Evolutionary conservation across 2,329 filamentous ascomycete genomes (phyloP).

Genomic region (Hymenotorrendiella dingleyae): DNA sequence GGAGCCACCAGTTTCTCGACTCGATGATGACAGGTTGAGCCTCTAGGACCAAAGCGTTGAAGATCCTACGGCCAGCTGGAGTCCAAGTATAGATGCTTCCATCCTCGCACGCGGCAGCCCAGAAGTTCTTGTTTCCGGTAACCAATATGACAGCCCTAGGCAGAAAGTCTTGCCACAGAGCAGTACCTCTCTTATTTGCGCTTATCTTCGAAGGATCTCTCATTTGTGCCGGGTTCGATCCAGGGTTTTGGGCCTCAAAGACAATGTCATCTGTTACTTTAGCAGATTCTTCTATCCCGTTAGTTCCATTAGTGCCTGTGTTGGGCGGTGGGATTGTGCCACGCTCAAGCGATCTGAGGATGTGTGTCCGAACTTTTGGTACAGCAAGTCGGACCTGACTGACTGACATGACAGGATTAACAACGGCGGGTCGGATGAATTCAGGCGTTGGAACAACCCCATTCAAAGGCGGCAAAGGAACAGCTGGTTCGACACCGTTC

Average conservation of each 20-base stretch:
- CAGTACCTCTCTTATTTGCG: constrained; percentile 71
- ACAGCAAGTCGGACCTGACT: constrained; percentile 83
- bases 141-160: constrained; percentile 82
- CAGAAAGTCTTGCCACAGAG: constrained; percentile 91
- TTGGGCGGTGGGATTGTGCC: constrained; percentile 41
- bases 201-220: constrained; percentile 81
- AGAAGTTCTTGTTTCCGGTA: constrained; percentile 85
- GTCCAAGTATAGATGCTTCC: constrained; percentile 89
- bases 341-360: constrained; percentile 73
- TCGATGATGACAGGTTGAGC: constrained; percentile 92
- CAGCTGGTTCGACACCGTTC: constrained; percentile 72
- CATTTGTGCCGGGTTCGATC: constrained; percentile 50
- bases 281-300: constrained; percentile 52
- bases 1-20: constrained; percentile 79
- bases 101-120: constrained; percentile 90
- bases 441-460: constrained; percentile 69
- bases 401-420: constrained; percentile 74
- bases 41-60: constrained; percentile 82
- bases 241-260: constrained; percentile 83
- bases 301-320: constrained; percentile 31
- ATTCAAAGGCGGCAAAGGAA: constrained; percentile 51
- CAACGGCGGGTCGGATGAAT: constrained; percentile 79
- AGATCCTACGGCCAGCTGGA: constrained; percentile 76
- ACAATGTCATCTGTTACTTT: constrained; percentile 65
- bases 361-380: constrained; percentile 76